Conservation (phyloP, 305 asterid species). For the Solanum hybrid region DNA sequence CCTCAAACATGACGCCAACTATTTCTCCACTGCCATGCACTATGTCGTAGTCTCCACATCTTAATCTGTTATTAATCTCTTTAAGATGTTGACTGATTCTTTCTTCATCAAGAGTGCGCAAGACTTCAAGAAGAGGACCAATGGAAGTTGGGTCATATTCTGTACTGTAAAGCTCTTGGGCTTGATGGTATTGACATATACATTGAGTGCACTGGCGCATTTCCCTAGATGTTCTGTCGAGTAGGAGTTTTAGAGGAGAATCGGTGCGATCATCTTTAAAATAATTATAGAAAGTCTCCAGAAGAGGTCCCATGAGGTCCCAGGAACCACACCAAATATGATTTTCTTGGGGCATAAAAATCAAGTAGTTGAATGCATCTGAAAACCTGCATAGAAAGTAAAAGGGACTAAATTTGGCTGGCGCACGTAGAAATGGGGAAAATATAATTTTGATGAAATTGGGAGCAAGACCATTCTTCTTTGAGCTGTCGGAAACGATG, state of each 20-base stretch:
- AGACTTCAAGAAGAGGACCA: slow-evolving; percentile 76
- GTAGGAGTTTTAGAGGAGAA: slow-evolving; percentile 79
- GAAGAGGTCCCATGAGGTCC: slow-evolving; percentile 93
- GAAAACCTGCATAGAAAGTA: slow-evolving; percentile 56
- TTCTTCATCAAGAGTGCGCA: slow-evolving; percentile 76
- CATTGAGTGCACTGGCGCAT: slow-evolving; percentile 73
- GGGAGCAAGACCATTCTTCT: slow-evolving; percentile 59
- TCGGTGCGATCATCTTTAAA: slow-evolving; percentile 48
- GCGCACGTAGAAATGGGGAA: not conserved
- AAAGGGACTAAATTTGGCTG: not conserved
- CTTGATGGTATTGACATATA: slow-evolving; percentile 91
- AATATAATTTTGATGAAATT: not conserved
- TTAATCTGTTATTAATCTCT: slow-evolving; percentile 60
- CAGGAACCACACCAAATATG: slow-evolving; percentile 90
- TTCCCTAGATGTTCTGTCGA: slow-evolving; percentile 69
- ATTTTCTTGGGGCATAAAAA: slow-evolving; percentile 44
- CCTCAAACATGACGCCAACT: slow-evolving; percentile 89
- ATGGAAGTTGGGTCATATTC: slow-evolving; percentile 72
- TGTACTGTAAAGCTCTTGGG: slow-evolving; percentile 58
- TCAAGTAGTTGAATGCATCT: slow-evolving; percentile 77
- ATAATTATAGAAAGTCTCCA: slow-evolving; percentile 86
- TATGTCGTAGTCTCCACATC: slow-evolving; percentile 50
- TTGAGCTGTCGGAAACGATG: slow-evolving; percentile 76
- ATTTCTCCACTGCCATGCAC: slow-evolving; percentile 54
- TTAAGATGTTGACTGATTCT: slow-evolving; percentile 62